Conservation (phyloP, 768 basidiomycete species). For the Rhodotorula diobovata region DNA sequence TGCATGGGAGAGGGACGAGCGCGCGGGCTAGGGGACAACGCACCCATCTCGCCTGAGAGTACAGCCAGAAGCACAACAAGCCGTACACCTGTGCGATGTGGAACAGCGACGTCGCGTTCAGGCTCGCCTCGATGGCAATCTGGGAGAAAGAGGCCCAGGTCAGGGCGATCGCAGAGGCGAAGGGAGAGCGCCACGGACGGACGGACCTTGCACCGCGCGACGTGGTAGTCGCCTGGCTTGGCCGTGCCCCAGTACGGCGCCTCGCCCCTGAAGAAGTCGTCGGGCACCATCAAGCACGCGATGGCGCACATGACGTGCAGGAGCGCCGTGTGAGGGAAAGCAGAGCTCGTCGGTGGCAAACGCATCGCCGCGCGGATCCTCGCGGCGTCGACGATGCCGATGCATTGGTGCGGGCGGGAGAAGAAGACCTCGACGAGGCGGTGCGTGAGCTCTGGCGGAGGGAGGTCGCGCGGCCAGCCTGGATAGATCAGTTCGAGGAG, state of each 20-base stretch:
- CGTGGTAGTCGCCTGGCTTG: neutral
- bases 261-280: constrained; percentile 11
- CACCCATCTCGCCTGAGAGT: too few relatives aligned
- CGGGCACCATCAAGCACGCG: constrained; percentile 23
- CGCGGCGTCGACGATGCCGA: constrained; percentile 27
- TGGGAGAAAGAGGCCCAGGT: too few relatives aligned
- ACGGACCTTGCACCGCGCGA: constrained; percentile 1
- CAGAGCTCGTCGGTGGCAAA: constrained; percentile 21
- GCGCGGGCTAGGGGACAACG: too few relatives aligned
- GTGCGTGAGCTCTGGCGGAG: constrained; percentile 25
- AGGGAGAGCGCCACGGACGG: neutral
- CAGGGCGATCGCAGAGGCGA: too few relatives aligned
- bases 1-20: too few relatives aligned
- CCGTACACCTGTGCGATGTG: constrained; percentile 36
- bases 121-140: constrained; percentile 19
- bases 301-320: constrained; percentile 39
- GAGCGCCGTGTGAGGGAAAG: constrained; percentile 32
- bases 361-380: constrained; percentile 18
- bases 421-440: constrained; percentile 40
- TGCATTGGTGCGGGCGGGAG: constrained; percentile 12
- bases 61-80: constrained; percentile 24
- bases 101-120: constrained; percentile 23
- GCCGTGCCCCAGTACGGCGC: constrained; percentile 26
- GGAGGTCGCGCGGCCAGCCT: constrained; percentile 35
- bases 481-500: constrained; percentile 34